These are phyloP conservation scores for Euphrasia confusa DNA, from an alignment of 257 asterid genomes.

Conservation along the genomic window DNA sequence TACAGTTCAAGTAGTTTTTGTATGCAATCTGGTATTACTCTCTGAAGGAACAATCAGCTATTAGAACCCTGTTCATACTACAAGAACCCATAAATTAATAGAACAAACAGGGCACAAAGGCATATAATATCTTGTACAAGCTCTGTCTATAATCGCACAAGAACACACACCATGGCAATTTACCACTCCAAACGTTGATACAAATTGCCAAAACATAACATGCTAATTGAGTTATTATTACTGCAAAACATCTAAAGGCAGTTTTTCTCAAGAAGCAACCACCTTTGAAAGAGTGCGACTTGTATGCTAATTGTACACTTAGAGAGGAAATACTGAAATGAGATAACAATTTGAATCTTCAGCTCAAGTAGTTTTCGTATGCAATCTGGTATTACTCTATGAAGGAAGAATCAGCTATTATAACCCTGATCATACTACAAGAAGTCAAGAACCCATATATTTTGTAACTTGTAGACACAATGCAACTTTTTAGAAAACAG, in stretches of 20 bases:
- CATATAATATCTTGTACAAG: neutral
- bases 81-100: constrained; percentile 20
- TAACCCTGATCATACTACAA: constrained; percentile 18
- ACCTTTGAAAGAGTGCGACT: neutral
- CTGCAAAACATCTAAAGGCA: neutral
- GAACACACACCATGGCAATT: constrained; percentile 5
- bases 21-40: neutral
- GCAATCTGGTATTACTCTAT: constrained; percentile 3
- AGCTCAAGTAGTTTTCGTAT: neutral
- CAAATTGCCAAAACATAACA: neutral
- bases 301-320: neutral
- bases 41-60: constrained; percentile 14
- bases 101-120: neutral
- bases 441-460: constrained; percentile 18
- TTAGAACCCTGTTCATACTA: constrained; percentile 14
- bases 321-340: neutral
- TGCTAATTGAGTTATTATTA: neutral
- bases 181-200: constrained; percentile 5
- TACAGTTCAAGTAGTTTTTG: neutral
- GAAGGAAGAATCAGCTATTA: constrained; percentile 10
- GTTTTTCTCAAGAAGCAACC: neutral
- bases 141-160: neutral
- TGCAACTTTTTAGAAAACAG: constrained; percentile 1
- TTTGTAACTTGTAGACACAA: constrained; percentile 6
- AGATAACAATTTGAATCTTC: constrained; percentile 1